These are phyloP conservation scores for Colletotrichum caudatum DNA, from an alignment of 2,329 filamentous ascomycete genomes.

Conservation along the genomic window DNA sequence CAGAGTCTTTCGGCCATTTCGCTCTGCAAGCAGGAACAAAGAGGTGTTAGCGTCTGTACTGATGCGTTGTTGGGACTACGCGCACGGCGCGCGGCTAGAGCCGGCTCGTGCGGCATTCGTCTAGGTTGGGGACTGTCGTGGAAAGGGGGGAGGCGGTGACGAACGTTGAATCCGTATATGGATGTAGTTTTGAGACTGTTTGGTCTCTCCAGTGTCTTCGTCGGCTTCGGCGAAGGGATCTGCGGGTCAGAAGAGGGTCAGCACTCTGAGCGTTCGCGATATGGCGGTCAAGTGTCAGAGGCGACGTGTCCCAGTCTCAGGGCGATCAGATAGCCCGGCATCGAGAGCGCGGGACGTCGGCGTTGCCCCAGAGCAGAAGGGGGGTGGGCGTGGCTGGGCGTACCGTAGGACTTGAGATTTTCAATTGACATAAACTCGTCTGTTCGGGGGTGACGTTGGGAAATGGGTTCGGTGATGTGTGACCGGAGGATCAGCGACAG, in stretches of 20 bases:
- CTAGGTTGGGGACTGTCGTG: not conserved
- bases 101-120: constrained; percentile 37
- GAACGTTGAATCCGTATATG: constrained; percentile 99
- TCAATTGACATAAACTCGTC: constrained; percentile 98
- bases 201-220: constrained; percentile 96
- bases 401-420: constrained; percentile 97
- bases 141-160: constrained; percentile 52
- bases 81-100: constrained; percentile 2
- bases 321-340: not conserved
- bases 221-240: constrained; percentile 99
- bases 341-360: too few relatives aligned
- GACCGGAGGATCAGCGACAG: constrained; percentile 61
- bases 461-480: constrained; percentile 62
- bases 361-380: too few relatives aligned
- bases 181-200: constrained; percentile 97
- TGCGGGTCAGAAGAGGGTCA: constrained; percentile 55
- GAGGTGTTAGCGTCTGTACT: constrained; percentile 54
- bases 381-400: constrained; percentile 52
- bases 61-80: not conserved
- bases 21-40: constrained; percentile 71
- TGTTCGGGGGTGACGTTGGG: constrained; percentile 70
- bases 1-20: constrained; percentile 99
- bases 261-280: constrained; percentile 38
- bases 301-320: constrained; percentile 9
- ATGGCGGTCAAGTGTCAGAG: constrained; percentile 29